These are phyloP conservation scores for Beauveria scarabaeidicola DNA, from an alignment of 2,329 filamentous ascomycete species.

Conservation along the genomic window DNA sequence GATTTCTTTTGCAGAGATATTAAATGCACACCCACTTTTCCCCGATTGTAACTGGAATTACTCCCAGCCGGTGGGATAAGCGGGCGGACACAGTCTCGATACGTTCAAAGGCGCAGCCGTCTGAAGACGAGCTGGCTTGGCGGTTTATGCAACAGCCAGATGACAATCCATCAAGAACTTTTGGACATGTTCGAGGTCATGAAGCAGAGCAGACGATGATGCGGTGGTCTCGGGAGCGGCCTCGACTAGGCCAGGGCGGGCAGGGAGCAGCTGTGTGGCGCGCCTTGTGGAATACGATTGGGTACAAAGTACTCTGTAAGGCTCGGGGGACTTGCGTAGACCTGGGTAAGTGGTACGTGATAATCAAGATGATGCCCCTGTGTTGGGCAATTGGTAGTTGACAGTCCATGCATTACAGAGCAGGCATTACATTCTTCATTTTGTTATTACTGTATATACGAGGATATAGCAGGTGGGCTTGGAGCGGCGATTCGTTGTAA, in stretches of 20 bases:
- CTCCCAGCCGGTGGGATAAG: not conserved
- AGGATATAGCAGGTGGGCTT: not conserved
- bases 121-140: not conserved
- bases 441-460: constrained; percentile 2
- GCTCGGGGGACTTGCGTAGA: not conserved
- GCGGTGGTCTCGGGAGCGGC: not conserved
- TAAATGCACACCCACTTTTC: constrained; percentile 9
- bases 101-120: not conserved
- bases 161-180: not conserved
- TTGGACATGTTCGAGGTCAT: not conserved
- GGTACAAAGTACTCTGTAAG: constrained; percentile 3
- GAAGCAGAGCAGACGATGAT: not conserved
- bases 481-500: not conserved
- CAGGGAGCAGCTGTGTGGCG: not conserved
- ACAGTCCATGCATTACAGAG: not conserved
- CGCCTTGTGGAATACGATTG: not conserved
- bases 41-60: constrained; percentile 2
- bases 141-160: not conserved
- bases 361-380: not conserved
- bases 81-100: not conserved
- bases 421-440: not conserved
- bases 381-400: not conserved
- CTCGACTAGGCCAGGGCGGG: not conserved
- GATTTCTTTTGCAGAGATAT: constrained; percentile 7
- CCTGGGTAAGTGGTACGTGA: not conserved